phyloP scores from a whole-genome alignment of 2,329 filamentous ascomycete genomes.

The Aspergillus bombycis region DNA sequence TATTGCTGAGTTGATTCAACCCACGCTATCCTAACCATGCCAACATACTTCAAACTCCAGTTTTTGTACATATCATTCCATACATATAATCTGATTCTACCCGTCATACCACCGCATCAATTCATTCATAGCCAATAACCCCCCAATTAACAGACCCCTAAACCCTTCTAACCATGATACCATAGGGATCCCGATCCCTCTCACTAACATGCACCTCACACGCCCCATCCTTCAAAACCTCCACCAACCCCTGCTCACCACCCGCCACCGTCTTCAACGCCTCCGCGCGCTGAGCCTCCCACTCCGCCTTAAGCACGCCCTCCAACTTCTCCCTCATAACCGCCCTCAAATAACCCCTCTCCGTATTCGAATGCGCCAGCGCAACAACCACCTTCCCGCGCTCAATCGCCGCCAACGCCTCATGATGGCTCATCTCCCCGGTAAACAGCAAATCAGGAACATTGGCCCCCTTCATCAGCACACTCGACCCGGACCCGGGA shows the following conservation, averaged over 20 bases:
- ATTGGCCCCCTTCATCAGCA: slow-evolving; percentile 60
- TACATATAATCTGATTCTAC: neutral
- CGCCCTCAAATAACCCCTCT: slow-evolving; percentile 76
- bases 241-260: slow-evolving; percentile 41
- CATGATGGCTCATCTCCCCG: slow-evolving; percentile 92
- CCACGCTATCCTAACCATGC: neutral
- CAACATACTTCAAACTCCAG: neutral
- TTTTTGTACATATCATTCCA: neutral
- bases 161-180: slow-evolving; percentile 60
- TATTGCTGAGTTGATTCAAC: slow-evolving; percentile 57
- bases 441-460: slow-evolving; percentile 81
- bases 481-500: slow-evolving; percentile 80
- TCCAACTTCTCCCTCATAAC: slow-evolving; percentile 70
- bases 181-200: slow-evolving; percentile 84
- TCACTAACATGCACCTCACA: slow-evolving; percentile 75
- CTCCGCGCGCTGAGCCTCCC: slow-evolving; percentile 52
- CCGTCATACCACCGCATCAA: neutral
- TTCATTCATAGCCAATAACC: neutral
- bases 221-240: slow-evolving; percentile 56
- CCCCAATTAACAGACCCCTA: neutral
- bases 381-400: slow-evolving; percentile 79
- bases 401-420: slow-evolving; percentile 83
- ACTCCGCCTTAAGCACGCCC: slow-evolving; percentile 59
- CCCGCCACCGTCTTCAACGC: slow-evolving; percentile 39
- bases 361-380: slow-evolving; percentile 91